These are phyloP conservation scores for Fistulina hepatica DNA, from an alignment of 1,284 basidiomycete species.

Conservation along the genomic window DNA sequence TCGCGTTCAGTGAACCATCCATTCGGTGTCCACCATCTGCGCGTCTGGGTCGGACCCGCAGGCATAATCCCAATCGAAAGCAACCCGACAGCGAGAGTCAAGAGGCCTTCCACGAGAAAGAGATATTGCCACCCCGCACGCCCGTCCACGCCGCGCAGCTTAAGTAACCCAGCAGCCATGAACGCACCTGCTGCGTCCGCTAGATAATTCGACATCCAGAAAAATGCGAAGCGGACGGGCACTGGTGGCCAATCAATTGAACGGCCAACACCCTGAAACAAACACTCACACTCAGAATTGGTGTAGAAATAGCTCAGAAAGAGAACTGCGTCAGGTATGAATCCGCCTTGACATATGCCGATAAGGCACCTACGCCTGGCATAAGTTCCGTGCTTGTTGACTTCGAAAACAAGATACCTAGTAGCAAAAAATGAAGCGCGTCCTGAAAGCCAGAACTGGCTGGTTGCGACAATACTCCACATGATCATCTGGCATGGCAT, in stretches of 20 bases:
- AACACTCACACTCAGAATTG: no score
- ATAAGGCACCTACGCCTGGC: conserved; percentile 4
- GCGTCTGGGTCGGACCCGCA: conserved; percentile 61
- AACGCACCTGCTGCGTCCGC: conserved; percentile 47
- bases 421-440: conserved; percentile 40
- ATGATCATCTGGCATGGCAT: conserved; percentile 43
- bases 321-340: conserved; percentile 53
- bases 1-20: conserved; percentile 60
- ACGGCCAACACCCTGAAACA: no score
- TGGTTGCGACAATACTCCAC: conserved; percentile 29
- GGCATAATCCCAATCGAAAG: conserved; percentile 63
- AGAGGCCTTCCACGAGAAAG: conserved; percentile 38
- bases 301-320: conserved; percentile 42
- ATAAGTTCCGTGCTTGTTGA: not conserved
- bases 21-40: conserved; percentile 52
- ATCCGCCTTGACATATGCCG: conserved; percentile 21
- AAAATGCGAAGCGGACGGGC: conserved; percentile 52
- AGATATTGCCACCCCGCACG: conserved; percentile 50
- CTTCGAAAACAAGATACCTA: conserved; percentile 32
- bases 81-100: conserved; percentile 51
- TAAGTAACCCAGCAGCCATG: conserved; percentile 52
- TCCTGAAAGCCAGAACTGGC: conserved; percentile 54
- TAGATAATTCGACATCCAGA: conserved; percentile 55
- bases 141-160: conserved; percentile 45
- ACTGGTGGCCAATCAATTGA: conserved; percentile 27